Evolutionary conservation across 345 rosid genomes (phyloP), one percentile per base, ranked within the genome.

Genomic region (Reutealis trisperma): DNA sequence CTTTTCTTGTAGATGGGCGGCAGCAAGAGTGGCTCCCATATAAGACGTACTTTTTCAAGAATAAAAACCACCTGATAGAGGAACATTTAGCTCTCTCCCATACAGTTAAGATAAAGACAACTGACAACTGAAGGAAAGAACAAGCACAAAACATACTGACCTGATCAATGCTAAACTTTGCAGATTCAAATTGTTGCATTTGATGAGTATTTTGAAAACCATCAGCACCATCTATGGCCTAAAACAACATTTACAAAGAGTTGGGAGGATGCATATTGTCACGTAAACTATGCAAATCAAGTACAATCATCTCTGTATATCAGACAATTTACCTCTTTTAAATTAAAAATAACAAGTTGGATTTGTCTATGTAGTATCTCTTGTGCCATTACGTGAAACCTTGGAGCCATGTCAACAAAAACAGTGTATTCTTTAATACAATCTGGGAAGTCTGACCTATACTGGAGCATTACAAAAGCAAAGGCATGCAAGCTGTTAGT

Each of bases 161-260:
- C 94, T 96, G 97, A 72, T 96, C 97, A 59, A 92, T 83, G 78
- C 98, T 91, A 78, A 89, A 92, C 71, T 92, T 91, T 27, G 98
- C 94, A 79, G 98, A 90, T 83, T 96, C 97, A 69, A 81, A 96
- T 79, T 89, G 97, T 70, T 91, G 89, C 78, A 83, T 79, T 74
- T 86, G 90, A 87, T 93, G 97, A 71, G 97, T 92, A 80, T 96
- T 93, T 84, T 96, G 98, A 85, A 93, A 96, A 59, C 98, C 95
- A 82, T 90, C 89, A 67, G 99, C 94, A 65, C 97, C 89, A 78
- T 90, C 98, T 75, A 93, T 80, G 69, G 95, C 99, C 99, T 96
- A 71, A 78, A 77, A 83, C 14, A 77, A 60, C 57, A 79, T 52
- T 70, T 27, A 45, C 44, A 34, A 60, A 44, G 49, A n/a, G 58